phyloP scores from a whole-genome alignment of 345 rosid genomes.

The Citrus reticulata region DNA sequence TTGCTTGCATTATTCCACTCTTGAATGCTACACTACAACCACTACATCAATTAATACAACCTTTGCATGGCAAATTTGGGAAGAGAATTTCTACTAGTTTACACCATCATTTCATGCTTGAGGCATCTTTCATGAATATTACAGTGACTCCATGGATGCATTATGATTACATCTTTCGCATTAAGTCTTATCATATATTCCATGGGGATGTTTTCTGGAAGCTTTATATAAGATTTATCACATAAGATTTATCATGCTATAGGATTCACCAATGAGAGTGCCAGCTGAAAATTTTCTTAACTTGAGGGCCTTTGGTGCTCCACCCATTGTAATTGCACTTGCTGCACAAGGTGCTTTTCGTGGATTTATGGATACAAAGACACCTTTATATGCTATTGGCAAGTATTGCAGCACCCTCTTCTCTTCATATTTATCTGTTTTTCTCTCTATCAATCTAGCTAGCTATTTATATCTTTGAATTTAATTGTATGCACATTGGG shows the following conservation, averaged over 20 bases:
- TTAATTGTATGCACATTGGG: neutral
- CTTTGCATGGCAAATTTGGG: neutral
- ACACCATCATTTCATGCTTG: neutral
- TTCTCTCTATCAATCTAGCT: neutral
- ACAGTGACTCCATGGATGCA: neutral
- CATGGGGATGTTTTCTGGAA: neutral
- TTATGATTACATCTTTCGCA: neutral
- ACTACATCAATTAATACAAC: neutral
- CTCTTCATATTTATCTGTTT: constrained; percentile 1
- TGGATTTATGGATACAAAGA: constrained; percentile 89
- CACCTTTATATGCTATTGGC: constrained; percentile 92
- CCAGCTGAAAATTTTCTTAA: constrained; percentile 82
- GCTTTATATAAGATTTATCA: neutral
- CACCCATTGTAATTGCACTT: constrained; percentile 87
- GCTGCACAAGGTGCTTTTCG: constrained; percentile 97
- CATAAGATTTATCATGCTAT: constrained; percentile 5
- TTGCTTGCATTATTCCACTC: neutral
- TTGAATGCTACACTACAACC: neutral
- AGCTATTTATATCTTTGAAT: neutral
- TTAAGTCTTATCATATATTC: neutral
- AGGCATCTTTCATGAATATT: neutral
- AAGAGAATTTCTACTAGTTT: neutral
- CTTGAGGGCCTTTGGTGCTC: constrained; percentile 87
- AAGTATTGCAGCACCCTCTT: constrained; percentile 37
- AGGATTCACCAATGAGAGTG: constrained; percentile 89